These are phyloP conservation scores for Acacia pycnantha DNA, from an alignment of 331 rosid genomes.

Conservation along the genomic window DNA sequence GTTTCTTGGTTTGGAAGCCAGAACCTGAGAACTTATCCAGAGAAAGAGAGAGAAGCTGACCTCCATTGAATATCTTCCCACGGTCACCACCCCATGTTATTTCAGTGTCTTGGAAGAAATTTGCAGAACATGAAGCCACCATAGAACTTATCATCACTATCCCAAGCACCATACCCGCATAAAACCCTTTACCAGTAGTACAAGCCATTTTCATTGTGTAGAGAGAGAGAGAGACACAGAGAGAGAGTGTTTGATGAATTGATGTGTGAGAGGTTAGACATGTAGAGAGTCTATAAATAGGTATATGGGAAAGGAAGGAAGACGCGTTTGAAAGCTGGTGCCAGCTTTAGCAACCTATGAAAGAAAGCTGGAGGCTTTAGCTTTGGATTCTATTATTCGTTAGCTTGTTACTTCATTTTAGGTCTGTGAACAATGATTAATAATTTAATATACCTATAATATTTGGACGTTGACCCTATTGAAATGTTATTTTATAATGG, in stretches of 20 bases:
- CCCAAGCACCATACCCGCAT: constrained; percentile 1
- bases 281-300: constrained; percentile 14
- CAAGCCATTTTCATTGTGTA: constrained; percentile 25
- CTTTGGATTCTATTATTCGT: not conserved
- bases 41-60: constrained; percentile 53
- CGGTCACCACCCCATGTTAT: constrained; percentile 48
- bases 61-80: constrained; percentile 40
- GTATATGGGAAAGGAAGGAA: not conserved
- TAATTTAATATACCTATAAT: too few relatives aligned
- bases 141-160: constrained; percentile 26
- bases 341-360: not conserved
- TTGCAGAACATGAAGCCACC: constrained; percentile 28
- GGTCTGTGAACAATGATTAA: not conserved
- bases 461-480: not conserved
- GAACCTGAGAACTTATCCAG: constrained; percentile 57
- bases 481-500: too few relatives aligned
- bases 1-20: constrained; percentile 48
- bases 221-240: not conserved
- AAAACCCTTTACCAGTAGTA: not conserved
- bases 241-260: not conserved
- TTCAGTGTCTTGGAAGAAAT: constrained; percentile 47
- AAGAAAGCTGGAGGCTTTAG: not conserved
- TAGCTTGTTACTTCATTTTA: not conserved
- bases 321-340: not conserved
- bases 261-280: constrained; percentile 21